Evolutionary conservation across 257 asterid genomes (phyloP), one percentile per base, ranked within the genome.

Genomic region (Coffea eugenioides): DNA sequence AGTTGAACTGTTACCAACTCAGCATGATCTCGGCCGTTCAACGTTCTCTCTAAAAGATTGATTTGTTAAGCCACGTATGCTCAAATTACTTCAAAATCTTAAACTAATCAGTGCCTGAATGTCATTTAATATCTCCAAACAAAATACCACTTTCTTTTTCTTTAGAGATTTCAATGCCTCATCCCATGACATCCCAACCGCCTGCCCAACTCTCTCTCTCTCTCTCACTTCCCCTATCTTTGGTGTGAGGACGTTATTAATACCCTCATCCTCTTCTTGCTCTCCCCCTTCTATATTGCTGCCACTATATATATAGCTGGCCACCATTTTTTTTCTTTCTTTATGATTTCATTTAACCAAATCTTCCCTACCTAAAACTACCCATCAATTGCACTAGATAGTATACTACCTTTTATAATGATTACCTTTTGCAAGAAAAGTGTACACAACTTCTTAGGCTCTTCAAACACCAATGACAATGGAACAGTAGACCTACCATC

Each of bases 211-310:
- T 39, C 70, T 66, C 74, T 39, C 70, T 39, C 70, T 14, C 73
- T 73, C 52, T 27, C 48, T 54, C 54, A 31, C 27, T 64, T 39
- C 76, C 64, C 64, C 82, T 77, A 68, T 73, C 82, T 77, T 67
- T 36, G 82, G 57, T 74, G 82, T 62, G 84, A 74, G 84, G 84
- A 77, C 75, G 59, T 49, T 78, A 74, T 77, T 81, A 52, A 59
- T 77, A 54, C 78, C 62, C 83, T 77, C 87, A 81, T 84, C 84
- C 31, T 61, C n/a, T 65, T 46, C 57, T 52, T 74, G 23, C 51
- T 46, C 27, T 15, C 13, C 41, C 31, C 45, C 41, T 31, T 23
- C 2, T 23, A 64, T 61, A 72, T 13, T 48, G 6, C 4, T 48
- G 8, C 67, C 39, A 8, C 25, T 27, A 23, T 39, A 39, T 39